Evolutionary conservation across 148 eudicot genomes (phyloP).

Genomic region (Amaranthus hypochondriacus): DNA sequence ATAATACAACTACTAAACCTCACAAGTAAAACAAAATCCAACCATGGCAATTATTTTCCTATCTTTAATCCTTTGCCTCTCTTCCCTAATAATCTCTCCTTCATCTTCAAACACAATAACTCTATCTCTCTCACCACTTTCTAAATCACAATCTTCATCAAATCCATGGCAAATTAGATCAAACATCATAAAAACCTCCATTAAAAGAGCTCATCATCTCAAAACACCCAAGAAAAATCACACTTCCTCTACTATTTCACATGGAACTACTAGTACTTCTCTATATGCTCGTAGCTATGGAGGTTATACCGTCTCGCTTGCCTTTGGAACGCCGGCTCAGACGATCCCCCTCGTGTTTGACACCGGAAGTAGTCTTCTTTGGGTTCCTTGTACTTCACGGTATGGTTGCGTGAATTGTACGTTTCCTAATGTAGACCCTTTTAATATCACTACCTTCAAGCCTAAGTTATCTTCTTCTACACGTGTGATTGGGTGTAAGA

Average conservation of each 20-base stretch:
- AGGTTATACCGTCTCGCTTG: conserved; percentile 56
- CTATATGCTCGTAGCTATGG: conserved; percentile 60
- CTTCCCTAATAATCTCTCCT: conserved; percentile 23
- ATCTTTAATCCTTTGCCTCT: conserved; percentile 29
- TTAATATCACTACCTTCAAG: conserved; percentile 31
- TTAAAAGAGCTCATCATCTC: conserved; percentile 50
- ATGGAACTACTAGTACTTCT: conserved; percentile 18
- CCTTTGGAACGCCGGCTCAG: conserved; percentile 67
- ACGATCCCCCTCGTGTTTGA: conserved; percentile 48
- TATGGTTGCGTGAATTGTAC: conserved; percentile 44
- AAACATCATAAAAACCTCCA: conserved; percentile 40
- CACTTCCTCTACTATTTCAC: conserved; percentile 6
- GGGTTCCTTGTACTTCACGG: conserved; percentile 63
- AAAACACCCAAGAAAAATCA: conserved; percentile 30
- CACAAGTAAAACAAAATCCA: background rate
- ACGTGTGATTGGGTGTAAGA: conserved; percentile 41
- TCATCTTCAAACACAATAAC: conserved; percentile 29
- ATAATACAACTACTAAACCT: background rate
- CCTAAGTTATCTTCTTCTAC: conserved; percentile 50
- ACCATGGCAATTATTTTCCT: conserved; percentile 18
- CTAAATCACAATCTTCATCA: conserved; percentile 19
- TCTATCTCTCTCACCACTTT: conserved; percentile 27
- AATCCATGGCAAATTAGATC: conserved; percentile 28
- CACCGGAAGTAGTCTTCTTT: conserved; percentile 72
- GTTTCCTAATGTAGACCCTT: conserved; percentile 27